Percentiles rank a stretch among this genome's conserved stretches.
Conservation (phyloP, 139 green algal species). For the Coccomyxa sp. region DNA sequence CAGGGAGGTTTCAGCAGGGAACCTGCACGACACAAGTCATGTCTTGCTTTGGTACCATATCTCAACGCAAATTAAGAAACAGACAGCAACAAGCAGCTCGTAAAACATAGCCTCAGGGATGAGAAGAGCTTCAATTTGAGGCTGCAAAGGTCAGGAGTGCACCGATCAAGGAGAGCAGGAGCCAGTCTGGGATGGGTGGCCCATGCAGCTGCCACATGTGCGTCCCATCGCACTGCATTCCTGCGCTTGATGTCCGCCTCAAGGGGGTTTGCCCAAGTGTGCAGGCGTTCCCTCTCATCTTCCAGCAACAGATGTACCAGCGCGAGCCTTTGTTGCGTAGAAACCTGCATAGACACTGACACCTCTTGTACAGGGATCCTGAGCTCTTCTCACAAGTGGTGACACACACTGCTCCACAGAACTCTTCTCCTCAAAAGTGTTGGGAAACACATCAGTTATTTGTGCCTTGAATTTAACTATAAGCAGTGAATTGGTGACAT, state of each 20-base stretch:
- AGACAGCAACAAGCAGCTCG: not conserved
- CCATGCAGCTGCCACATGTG: constrained; percentile 45
- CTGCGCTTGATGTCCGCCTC: not conserved
- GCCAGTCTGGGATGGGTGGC: constrained; percentile 55
- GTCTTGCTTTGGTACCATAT: not conserved
- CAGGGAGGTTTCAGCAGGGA: constrained; percentile 12
- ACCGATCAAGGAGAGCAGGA: constrained; percentile 39
- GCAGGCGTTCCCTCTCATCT: constrained; percentile 53
- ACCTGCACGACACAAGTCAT: constrained; percentile 7
- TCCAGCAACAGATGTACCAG: constrained; percentile 28
- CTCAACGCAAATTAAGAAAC: not conserved
- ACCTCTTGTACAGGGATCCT: not conserved
- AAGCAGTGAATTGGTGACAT: not conserved
- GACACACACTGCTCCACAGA: not conserved
- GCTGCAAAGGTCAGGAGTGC: not conserved
- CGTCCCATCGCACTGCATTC: constrained; percentile 25
- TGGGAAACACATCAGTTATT: not conserved
- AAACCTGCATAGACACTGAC: not conserved
- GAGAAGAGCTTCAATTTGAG: not conserved
- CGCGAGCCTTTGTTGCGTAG: constrained; percentile 1
- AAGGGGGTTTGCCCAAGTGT: constrained; percentile 1
- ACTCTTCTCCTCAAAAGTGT: not conserved
- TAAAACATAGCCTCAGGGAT: not conserved
- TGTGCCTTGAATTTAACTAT: not conserved
- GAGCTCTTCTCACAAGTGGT: not conserved